phyloP scores from a whole-genome alignment of 768 basidiomycete species.

The Amanita exitialis region DNA sequence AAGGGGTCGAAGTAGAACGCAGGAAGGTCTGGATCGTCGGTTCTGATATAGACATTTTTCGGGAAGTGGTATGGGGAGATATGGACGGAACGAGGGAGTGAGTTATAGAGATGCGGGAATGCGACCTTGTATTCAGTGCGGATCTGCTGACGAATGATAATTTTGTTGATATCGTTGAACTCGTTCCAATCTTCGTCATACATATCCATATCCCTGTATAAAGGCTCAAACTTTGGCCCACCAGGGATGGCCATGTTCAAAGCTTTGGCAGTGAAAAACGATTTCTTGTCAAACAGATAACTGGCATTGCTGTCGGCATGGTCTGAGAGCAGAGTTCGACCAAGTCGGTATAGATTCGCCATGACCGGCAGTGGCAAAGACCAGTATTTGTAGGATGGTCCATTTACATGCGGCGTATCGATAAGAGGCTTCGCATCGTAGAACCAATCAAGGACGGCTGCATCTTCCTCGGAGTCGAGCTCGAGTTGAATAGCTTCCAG shows the following conservation, averaged over 20 bases:
- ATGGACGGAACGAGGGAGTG: conserved; percentile 87
- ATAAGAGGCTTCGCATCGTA: conserved; percentile 94
- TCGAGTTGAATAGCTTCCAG: conserved; percentile 97
- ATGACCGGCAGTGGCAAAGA: conserved; percentile 87
- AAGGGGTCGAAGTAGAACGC: conserved; percentile 99
- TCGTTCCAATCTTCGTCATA: conserved; percentile 99
- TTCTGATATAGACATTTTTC: conserved; percentile 98
- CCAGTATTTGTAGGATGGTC: conserved; percentile 90
- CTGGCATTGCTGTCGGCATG: conserved; percentile 83
- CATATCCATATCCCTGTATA: conserved; percentile 93
- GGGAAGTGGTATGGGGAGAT: conserved; percentile 88
- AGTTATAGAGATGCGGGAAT: conserved; percentile 98
- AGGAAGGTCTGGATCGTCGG: conserved; percentile 97
- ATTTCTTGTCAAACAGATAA: conserved; percentile 95
- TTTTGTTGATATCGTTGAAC: conserved; percentile 99
- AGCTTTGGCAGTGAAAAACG: conserved; percentile 98
- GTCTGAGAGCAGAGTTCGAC: conserved; percentile 88
- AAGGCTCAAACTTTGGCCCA: conserved; percentile 96
- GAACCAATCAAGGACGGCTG: conserved; percentile 93
- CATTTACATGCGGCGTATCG: conserved; percentile 81
- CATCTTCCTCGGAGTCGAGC: conserved; percentile 85
- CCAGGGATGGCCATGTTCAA: conserved; percentile 96
- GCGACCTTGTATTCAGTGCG: conserved; percentile 99
- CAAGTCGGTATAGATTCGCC: conserved; percentile 94
- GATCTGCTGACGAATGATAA: conserved; percentile 98